Base-by-base conservation (phyloP, 352 stramenopile genomes). In the Globisporangium iwayamae region DNA sequence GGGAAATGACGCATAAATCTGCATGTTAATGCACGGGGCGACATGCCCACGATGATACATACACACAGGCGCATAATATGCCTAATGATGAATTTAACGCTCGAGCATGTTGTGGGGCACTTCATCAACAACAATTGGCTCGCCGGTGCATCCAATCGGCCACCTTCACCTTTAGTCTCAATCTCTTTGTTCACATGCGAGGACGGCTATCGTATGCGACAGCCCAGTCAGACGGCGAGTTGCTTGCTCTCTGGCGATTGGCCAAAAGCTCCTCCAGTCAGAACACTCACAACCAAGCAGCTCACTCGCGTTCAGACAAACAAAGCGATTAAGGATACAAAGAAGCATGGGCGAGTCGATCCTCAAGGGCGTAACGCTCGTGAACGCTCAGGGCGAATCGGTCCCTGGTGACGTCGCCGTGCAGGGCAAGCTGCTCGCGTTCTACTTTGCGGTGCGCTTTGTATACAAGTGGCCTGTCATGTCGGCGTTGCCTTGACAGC, bases 381-480 rank as follows among this genome's bases (percentile, higher is more conserved):
- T 73, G 39, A 89, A 92, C 66, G 81, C 75, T 45, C 67, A 74
- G 34, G 78, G 78, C 60, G 78, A 89, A 36, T 67, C 70, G 30
- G 67, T 76, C 46, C 65, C 78, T 54, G 81, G 77, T 45, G 83
- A 89, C 34, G 67, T 68, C 46, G 62, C 73, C 14, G 72, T 83
- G 16, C 66, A 68, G 18, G 78, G 67, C 65, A 90, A 89, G 57
- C 62, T 81, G 36, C 64, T 90, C 39, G 86, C 83, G 64, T 68
- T 95, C 20, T 93, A 91, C 78, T 95, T 95, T 64, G 79, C 81
- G 38, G 83, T 91, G 39, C 55, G 47, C 43, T 9, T 5, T 53
- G 36, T 41, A 11, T 16, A 41, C 11, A 10, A 39, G 11, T 39
- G 25, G 25, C 25, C 25, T 28, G 25, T 28, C 25, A 28, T 36